Percentiles rank a stretch among this genome's conserved stretches.
Conservation (phyloP, 768 basidiomycete species). For the Dendrothele bispora region DNA sequence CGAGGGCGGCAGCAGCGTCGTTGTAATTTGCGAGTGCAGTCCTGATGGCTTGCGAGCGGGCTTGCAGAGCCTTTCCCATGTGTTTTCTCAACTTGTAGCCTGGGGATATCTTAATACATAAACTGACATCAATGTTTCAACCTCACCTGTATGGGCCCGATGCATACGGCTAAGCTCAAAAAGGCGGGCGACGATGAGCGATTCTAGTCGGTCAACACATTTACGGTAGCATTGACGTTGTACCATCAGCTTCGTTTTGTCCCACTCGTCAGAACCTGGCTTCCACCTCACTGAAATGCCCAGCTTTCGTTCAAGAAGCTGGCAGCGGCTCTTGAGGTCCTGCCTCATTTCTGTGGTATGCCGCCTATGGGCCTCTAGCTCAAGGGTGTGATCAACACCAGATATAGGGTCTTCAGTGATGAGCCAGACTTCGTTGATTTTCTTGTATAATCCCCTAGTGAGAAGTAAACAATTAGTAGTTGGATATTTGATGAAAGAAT, state of each 20-base stretch:
- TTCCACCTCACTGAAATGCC: constrained; percentile 6
- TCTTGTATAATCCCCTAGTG: too few relatives aligned
- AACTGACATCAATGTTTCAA: too few relatives aligned
- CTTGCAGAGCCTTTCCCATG: constrained; percentile 10
- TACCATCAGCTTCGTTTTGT: constrained; percentile 1
- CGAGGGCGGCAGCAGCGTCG: constrained; percentile 5
- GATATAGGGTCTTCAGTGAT: not conserved
- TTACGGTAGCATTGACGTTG: constrained; percentile 5
- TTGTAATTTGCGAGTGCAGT: constrained; percentile 19
- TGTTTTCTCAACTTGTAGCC: constrained; percentile 15
- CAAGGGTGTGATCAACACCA: constrained; percentile 1
- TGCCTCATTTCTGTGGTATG: constrained; percentile 8
- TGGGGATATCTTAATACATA: not conserved
- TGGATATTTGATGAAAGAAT: not conserved
- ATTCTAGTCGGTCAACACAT: constrained; percentile 6
- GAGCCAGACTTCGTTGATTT: not conserved
- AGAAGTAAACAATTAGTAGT: constrained; percentile 9
- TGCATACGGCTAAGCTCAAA: constrained; percentile 15
- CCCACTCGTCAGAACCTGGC: constrained; percentile 6
- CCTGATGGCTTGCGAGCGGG: constrained; percentile 17
- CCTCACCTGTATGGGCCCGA: constrained; percentile 13
- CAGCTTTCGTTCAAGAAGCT: constrained; percentile 5
- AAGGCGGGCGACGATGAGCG: constrained; percentile 3
- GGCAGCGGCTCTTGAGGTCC: constrained; percentile 4
- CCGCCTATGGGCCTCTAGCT: not conserved